Evolutionary conservation across 2,329 filamentous ascomycete species (phyloP).

Genomic region (Fusarium keratoplasticum): DNA sequence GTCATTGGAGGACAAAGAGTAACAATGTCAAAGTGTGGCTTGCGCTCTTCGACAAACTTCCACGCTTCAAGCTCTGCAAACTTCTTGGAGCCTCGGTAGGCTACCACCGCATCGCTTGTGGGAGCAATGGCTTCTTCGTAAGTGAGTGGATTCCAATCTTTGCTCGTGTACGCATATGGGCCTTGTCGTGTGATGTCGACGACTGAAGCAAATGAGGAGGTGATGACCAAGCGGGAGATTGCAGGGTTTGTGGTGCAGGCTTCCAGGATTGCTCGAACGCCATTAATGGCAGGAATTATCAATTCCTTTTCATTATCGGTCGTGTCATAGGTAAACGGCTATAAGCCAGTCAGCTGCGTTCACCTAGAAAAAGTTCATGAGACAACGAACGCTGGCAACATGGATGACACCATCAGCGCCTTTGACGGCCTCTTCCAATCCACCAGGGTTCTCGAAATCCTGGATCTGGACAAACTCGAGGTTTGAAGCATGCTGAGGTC

Average conservation of each 20-base stretch:
- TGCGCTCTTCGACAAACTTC: slow-evolving; percentile 50
- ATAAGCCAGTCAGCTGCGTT: background rate
- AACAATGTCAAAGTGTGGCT: slow-evolving; percentile 56
- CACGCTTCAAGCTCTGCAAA: slow-evolving; percentile 51
- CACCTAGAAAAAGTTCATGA: accelerated
- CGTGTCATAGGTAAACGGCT: slow-evolving; percentile 58
- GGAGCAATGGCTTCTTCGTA: slow-evolving; percentile 59
- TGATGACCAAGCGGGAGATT: slow-evolving; percentile 61
- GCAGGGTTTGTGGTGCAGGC: slow-evolving; percentile 41
- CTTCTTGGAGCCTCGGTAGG: slow-evolving; percentile 51
- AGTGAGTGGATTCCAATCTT: slow-evolving; percentile 69
- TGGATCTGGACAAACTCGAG: slow-evolving; percentile 57
- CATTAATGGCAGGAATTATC: slow-evolving; percentile 59
- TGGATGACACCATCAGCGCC: slow-evolving; percentile 58
- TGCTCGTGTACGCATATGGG: slow-evolving; percentile 63
- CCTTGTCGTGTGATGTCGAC: slow-evolving; percentile 61
- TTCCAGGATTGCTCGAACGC: slow-evolving; percentile 55
- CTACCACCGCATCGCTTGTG: slow-evolving; percentile 53
- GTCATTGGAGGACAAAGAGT: slow-evolving; percentile 59
- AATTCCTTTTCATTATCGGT: slow-evolving; percentile 59
- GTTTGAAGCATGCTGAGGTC: slow-evolving; percentile 48
- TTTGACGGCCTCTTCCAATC: slow-evolving; percentile 52
- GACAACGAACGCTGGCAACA: slow-evolving; percentile 54
- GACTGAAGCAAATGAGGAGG: slow-evolving; percentile 76
- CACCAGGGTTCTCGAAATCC: slow-evolving; percentile 54